These are phyloP conservation scores for Arthrobotrys sphaeroides DNA, from an alignment of 2,329 filamentous ascomycete genomes.

Conservation along the genomic window DNA sequence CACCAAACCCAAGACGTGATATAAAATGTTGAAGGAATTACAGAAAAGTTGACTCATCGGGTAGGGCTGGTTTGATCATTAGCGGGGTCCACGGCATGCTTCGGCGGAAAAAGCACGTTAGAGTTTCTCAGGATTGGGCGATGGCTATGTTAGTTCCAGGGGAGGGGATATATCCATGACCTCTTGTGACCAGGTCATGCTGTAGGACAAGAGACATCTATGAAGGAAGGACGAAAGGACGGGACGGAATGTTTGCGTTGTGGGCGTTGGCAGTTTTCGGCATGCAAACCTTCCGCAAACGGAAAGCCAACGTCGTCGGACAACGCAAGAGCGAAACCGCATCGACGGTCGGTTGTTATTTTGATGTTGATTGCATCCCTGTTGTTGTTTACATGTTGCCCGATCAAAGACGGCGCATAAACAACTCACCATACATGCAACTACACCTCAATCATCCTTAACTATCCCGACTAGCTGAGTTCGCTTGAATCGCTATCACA, in stretches of 20 bases:
- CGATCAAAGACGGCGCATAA: conserved; percentile 37
- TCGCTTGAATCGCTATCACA: neutral
- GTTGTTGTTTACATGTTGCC: conserved; percentile 52
- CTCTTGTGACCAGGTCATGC: conserved; percentile 35
- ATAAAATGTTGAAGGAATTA: conserved; percentile 4
- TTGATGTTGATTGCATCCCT: conserved; percentile 42
- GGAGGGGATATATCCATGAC: neutral
- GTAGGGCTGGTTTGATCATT: conserved; percentile 14
- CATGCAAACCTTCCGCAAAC: conserved; percentile 37
- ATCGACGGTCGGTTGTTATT: conserved; percentile 39
- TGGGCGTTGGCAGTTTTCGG: conserved; percentile 15
- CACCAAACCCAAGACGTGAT: neutral
- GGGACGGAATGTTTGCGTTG: conserved; percentile 6
- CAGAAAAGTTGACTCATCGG: conserved; percentile 45
- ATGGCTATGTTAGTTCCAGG: neutral
- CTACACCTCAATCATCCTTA: neutral
- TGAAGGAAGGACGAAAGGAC: neutral
- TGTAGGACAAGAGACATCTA: neutral
- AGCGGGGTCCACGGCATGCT: neutral
- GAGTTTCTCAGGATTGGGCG: neutral
- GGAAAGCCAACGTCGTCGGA: conserved; percentile 17
- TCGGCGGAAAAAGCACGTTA: conserved; percentile 3
- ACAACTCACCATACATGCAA: conserved; percentile 50
- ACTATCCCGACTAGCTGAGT: no score
- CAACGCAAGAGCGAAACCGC: no score